Base-by-base conservation (phyloP, 805 yeast genomes). In the Millerago galiae region DNA sequence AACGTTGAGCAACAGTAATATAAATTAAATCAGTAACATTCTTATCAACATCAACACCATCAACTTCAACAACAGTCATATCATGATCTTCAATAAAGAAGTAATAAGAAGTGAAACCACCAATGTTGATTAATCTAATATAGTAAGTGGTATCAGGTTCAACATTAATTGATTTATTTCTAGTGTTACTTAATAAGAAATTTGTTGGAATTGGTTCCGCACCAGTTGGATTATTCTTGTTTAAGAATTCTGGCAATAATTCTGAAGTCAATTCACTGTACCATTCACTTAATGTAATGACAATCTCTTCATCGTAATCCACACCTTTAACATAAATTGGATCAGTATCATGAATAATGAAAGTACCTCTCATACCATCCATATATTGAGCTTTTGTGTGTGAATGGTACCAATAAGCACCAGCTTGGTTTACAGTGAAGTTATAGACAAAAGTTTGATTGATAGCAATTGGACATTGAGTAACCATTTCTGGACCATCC, bases 171-270 rank as follows among this genome's bases (percentile, higher is more conserved):
- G 90, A 76, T 57, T 75, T 68, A 63, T 84, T 83, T 56, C 71
- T 75, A 11, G 95, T 81, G 59, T 89, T 88, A 67, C 91, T 91
- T 62, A 89, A 70, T 54, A 93, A 72, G 53, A 84, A 64, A 60
- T 70, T 67, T 52, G 85, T 83, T 8, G 99, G 99, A 53, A 93
- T 81, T 40, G 99, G 99, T 68, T 93, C 99, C 35, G 98, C 96
- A 58, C 99, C 99, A 9, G 96, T 87, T 45, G 99, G 99, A 65
- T 93, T 93, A 69, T 72, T 80, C 48, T 81, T 61, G 51, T 67
- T 76, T 70, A 89, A 59, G 68, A 93, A 90, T 30, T 54, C 45
- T 14, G 72, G 67, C 16, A 61, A 66, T 51, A 83, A 68, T 31
- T 63, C 76, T 21, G 68, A 67, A 27, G 81, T 71, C 5, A 56